Conservation (phyloP, 352 stramenopile genomes). For the Pythium insidiosum region DNA sequence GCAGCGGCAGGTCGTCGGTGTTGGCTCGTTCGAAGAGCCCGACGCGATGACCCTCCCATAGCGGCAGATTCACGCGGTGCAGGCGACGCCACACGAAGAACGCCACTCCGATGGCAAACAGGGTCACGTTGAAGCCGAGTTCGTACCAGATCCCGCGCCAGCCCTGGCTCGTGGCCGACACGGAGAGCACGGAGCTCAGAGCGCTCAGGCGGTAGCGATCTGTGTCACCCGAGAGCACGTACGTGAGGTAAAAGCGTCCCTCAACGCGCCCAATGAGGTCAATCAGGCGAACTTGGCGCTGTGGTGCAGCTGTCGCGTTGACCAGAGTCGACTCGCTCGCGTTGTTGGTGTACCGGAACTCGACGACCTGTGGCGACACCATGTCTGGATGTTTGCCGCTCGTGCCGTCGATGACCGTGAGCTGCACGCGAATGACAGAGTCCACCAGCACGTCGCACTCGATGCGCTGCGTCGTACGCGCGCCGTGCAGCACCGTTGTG, state of each 20-base stretch:
- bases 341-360: slow-evolving; percentile 24
- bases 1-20: slow-evolving; percentile 40
- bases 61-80: slow-evolving; percentile 40
- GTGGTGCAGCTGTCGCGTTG: too few relatives aligned
- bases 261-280: slow-evolving; percentile 25
- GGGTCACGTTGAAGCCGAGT: slow-evolving; percentile 44
- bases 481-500: slow-evolving; percentile 33
- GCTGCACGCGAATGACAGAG: slow-evolving; percentile 32
- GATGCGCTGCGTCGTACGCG: slow-evolving; percentile 28
- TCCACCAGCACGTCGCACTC: slow-evolving; percentile 29
- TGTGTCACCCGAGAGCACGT: slow-evolving; percentile 23
- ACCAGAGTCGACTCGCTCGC: slow-evolving; percentile 14
- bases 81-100: slow-evolving; percentile 65
- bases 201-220: slow-evolving; percentile 41
- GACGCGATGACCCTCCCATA: slow-evolving; percentile 51
- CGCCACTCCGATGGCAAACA: slow-evolving; percentile 36
- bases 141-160: slow-evolving; percentile 70
- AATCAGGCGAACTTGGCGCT: too few relatives aligned
- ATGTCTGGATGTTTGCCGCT: too few relatives aligned
- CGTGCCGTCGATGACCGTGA: slow-evolving; percentile 34
- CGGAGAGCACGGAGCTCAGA: slow-evolving; percentile 39
- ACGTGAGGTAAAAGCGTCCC: slow-evolving; percentile 55
- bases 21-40: slow-evolving; percentile 70
- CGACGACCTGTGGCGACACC: slow-evolving; percentile 25
- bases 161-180: slow-evolving; percentile 30